Evolutionary conservation across 805 yeast genomes (phyloP).

Genomic region (Brettanomyces anomalus): DNA sequence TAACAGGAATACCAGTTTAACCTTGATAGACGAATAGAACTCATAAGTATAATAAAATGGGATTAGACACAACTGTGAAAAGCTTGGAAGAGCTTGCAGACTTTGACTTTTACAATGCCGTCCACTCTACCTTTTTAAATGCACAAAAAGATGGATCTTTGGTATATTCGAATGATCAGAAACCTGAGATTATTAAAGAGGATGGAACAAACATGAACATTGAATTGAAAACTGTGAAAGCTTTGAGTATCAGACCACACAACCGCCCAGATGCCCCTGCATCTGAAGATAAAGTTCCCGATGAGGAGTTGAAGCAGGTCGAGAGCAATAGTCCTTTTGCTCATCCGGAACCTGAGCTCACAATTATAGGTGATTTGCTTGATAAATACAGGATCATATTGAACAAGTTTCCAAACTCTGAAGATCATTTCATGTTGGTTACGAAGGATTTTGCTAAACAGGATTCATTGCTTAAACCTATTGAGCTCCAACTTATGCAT

Average conservation of each 20-base stretch:
- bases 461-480: conserved; percentile 56
- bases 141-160: conserved; percentile 20
- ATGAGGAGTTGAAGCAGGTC: conserved; percentile 22
- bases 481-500: conserved; percentile 57
- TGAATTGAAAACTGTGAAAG: conserved; percentile 26
- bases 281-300: conserved; percentile 22
- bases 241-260: conserved; percentile 25
- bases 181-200: conserved; percentile 17
- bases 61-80: conserved; percentile 5
- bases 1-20: too few relatives aligned
- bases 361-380: conserved; percentile 46
- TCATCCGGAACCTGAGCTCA: conserved; percentile 68
- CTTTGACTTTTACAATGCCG: conserved; percentile 10
- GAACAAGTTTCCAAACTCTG: conserved; percentile 81
- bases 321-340: conserved; percentile 60
- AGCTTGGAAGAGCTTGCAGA: conserved; percentile 16
- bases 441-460: conserved; percentile 72
- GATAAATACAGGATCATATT: conserved; percentile 55
- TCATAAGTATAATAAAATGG: too few relatives aligned
- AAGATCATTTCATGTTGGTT: conserved; percentile 69
- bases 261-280: conserved; percentile 25
- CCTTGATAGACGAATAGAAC: too few relatives aligned
- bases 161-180: conserved; percentile 13
- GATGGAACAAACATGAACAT: conserved; percentile 16
- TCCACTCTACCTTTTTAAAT: conserved; percentile 13